These are phyloP conservation scores for Candida sojae DNA, from an alignment of 1,139 yeast species.

Conservation along the genomic window DNA sequence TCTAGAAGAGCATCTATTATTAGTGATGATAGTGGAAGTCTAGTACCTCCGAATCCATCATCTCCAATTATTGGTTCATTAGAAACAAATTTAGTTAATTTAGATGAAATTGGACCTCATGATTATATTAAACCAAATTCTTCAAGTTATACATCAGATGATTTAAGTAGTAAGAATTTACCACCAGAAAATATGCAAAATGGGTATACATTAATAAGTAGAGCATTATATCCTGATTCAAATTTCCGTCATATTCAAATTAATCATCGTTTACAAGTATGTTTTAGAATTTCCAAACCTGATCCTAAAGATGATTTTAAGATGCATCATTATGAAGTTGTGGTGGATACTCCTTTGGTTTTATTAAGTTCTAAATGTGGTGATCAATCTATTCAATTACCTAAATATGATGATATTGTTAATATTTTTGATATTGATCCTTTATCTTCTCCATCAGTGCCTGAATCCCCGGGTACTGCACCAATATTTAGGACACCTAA, in stretches of 20 bases:
- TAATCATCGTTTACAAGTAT: conserved; percentile 75
- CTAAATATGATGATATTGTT: conserved; percentile 52
- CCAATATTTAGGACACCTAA: conserved; percentile 36
- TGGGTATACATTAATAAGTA: conserved; percentile 37
- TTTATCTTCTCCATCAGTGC: conserved; percentile 1
- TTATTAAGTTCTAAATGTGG: conserved; percentile 73
- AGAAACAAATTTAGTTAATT: conserved; percentile 42
- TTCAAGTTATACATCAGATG: conserved; percentile 18
- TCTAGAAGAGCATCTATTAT: conserved; percentile 28
- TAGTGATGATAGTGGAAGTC: conserved; percentile 7
- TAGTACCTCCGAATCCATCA: conserved; percentile 22
- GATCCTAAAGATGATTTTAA: conserved; percentile 56
- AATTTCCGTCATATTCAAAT: conserved; percentile 70
- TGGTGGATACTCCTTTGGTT: conserved; percentile 81
- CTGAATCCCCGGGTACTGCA: conserved; percentile 10
- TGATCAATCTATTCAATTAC: conserved; percentile 68
- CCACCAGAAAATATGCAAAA: conserved; percentile 34
- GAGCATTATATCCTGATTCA: conserved; percentile 65
- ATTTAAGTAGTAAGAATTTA: conserved; percentile 11
- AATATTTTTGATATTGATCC: not conserved
- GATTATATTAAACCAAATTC: conserved; percentile 12
- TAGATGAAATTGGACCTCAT: conserved; percentile 19
- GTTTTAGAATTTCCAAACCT: conserved; percentile 73
- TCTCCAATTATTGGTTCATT: conserved; percentile 45
- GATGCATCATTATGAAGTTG: conserved; percentile 84